Base-by-base conservation (phyloP, 768 basidiomycete species). In the Trametes cubensis region DNA sequence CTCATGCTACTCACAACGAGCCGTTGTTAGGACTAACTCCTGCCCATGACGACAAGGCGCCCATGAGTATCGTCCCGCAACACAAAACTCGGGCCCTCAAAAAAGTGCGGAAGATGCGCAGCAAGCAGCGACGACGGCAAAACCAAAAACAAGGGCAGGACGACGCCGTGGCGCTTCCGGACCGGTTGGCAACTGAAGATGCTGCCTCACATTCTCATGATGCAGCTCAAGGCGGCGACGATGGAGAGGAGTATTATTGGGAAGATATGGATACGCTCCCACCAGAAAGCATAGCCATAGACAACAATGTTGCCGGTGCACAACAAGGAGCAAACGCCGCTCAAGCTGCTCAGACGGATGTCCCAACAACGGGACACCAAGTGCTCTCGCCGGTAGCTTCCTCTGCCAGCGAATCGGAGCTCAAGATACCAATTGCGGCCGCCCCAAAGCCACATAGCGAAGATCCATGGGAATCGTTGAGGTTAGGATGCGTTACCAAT, bases 201-300 rank as follows among this genome's bases (percentile, higher is more conserved):
- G 3, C 8, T 30, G 2, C 25, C 45, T 6, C 10, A 30, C 4
- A 6, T 20, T 4, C 10, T 45, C 10, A 15, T 2, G 45, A 10
- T n/a, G 23, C 11, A 15, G 26, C 20, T 2, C 41, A 18, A 14
- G 42, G 8, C 11, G 55, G 52, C 6, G 39, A n/a, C 11, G 56
- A 63, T 20, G 62, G 52, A 26, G 62, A 63, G 14, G 48, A 62
- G 20, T 20, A 62, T 21, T 58, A 58, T 18, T 63, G 62, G 62
- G 46, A 54, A 21, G 52, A n/a, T 14, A 51, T 46, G 2, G 62
- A 63, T 13, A 38, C 23, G 0, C 25, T 63, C 3, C 60, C 60
- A 10, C 51, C 58, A 18, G 56, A 54, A 17, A 18, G 21, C 6
- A n/a, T 58, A 17, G 11, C 40, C 28, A n/a, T 47, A 1, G 56